A percentile compares a stretch with the other conserved stretches of the same genome.
These are phyloP conservation scores for Cystobasidium ongulense DNA, from an alignment of 768 basidiomycete genomes.

Conservation along the genomic window DNA sequence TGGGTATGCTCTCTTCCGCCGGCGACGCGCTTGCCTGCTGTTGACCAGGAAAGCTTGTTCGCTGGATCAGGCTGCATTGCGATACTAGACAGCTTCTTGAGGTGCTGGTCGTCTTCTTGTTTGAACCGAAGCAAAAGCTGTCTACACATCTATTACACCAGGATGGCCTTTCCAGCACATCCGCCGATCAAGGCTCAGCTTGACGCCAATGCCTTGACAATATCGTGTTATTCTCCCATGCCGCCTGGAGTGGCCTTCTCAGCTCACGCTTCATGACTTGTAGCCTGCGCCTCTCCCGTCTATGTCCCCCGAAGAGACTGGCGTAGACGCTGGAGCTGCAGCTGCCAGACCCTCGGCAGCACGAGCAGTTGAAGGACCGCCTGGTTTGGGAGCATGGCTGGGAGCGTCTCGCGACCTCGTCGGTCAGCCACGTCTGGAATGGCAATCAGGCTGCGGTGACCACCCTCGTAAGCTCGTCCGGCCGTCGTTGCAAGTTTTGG, in stretches of 20 bases:
- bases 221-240: too few species aligned
- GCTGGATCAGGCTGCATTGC: neutral
- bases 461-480: neutral
- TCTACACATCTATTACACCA: too few species aligned
- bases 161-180: too few species aligned
- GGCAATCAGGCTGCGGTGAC: neutral
- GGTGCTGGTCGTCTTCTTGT: too few species aligned
- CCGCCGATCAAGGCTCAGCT: too few species aligned
- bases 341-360: too few species aligned
- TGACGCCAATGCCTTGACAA: too few species aligned
- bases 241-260: too few species aligned
- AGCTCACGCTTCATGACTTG: too few species aligned
- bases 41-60: constrained; percentile 20
- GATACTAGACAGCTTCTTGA: too few species aligned
- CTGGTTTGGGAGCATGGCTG: neutral
- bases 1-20: neutral
- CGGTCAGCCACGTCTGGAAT: neutral
- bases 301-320: neutral
- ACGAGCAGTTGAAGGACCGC: neutral
- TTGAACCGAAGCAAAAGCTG: too few species aligned
- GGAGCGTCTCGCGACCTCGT: neutral
- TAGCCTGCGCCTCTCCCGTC: neutral
- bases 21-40: neutral
- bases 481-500: neutral
- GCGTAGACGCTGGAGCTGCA: neutral